Evolutionary conservation across 2,329 filamentous ascomycete species (phyloP).

Genomic region (Talaromyces sp.): DNA sequence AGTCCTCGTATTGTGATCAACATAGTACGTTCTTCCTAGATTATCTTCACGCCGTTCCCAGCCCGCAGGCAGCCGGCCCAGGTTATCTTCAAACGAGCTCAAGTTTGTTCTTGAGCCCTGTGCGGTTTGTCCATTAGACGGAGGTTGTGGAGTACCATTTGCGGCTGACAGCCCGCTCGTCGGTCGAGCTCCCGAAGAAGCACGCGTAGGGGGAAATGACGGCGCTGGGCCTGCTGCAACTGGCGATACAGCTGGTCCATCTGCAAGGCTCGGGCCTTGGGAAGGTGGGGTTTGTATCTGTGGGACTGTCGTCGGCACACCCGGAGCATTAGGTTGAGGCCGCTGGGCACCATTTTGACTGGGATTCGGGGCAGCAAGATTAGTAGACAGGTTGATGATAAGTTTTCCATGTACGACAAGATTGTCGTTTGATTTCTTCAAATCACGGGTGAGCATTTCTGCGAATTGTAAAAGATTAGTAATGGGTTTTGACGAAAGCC

Average conservation of each 20-base stretch:
- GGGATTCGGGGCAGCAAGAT: slow-evolving; percentile 67
- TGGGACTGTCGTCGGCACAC: slow-evolving; percentile 36
- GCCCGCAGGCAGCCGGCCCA: slow-evolving; percentile 83
- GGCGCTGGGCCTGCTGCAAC: slow-evolving; percentile 18
- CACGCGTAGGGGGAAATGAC: slow-evolving; percentile 28
- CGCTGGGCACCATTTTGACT: slow-evolving; percentile 36
- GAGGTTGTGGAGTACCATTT: slow-evolving; percentile 35
- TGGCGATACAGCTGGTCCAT: slow-evolving; percentile 12
- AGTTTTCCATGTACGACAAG: slow-evolving; percentile 96
- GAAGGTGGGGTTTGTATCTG: slow-evolving; percentile 25
- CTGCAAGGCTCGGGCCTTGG: slow-evolving; percentile 23
- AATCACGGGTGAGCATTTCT: slow-evolving; percentile 96
- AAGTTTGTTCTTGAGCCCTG: slow-evolving; percentile 53
- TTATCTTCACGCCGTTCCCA: slow-evolving; percentile 98
- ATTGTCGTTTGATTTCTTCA: slow-evolving; percentile 98
- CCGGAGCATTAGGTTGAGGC: slow-evolving; percentile 28
- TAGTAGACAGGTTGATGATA: slow-evolving; percentile 93
- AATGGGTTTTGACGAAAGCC: not conserved
- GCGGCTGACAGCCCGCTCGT: slow-evolving; percentile 34
- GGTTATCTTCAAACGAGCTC: slow-evolving; percentile 94
- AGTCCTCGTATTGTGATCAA: slow-evolving; percentile 93
- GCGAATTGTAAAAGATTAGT: slow-evolving; percentile 14
- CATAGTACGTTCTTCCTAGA: slow-evolving; percentile 91
- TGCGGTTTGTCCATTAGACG: slow-evolving; percentile 24
- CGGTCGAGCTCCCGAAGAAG: slow-evolving; percentile 31